These are phyloP conservation scores for Podila horticola DNA, from an alignment of 192 early-diverging fungal genomes.

Conservation along the genomic window DNA sequence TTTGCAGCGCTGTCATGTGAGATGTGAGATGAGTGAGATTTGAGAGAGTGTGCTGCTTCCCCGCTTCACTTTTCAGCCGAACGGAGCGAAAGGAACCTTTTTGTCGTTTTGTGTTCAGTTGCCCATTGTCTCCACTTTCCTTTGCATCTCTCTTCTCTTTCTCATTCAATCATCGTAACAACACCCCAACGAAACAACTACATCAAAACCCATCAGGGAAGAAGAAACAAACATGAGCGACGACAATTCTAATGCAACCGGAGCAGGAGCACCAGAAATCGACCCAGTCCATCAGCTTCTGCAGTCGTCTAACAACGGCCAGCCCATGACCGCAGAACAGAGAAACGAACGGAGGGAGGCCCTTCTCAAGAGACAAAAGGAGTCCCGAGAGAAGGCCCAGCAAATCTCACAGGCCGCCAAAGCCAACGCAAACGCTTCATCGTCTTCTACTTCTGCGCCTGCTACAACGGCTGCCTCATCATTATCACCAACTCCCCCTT, in stretches of 20 bases:
- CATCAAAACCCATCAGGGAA: neutral
- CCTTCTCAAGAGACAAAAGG: slow-evolving; percentile 31
- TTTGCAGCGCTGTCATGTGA: neutral
- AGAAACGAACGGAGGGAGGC: slow-evolving; percentile 47
- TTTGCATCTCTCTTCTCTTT: neutral
- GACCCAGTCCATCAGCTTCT: slow-evolving; percentile 40
- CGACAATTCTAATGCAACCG: slow-evolving; percentile 14
- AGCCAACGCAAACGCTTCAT: slow-evolving; percentile 17
- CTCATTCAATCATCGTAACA: neutral
- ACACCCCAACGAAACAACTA: neutral
- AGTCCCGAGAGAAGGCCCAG: slow-evolving; percentile 38
- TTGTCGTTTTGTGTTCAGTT: slow-evolving; percentile 4
- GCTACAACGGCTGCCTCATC: neutral
- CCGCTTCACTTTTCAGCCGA: too few species aligned
- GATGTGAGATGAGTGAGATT: neutral
- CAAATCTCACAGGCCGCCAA: slow-evolving; percentile 34
- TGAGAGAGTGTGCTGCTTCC: neutral
- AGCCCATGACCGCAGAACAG: slow-evolving; percentile 40
- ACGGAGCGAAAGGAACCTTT: neutral
- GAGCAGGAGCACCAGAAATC: neutral
- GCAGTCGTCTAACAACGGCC: slow-evolving; percentile 13
- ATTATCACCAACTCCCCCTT: neutral
- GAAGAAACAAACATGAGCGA: slow-evolving; percentile 22
- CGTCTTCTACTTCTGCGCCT: neutral
- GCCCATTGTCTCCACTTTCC: neutral